Base-by-base conservation (phyloP, 148 eudicot species). In the Rhododendron williamsianum region DNA sequence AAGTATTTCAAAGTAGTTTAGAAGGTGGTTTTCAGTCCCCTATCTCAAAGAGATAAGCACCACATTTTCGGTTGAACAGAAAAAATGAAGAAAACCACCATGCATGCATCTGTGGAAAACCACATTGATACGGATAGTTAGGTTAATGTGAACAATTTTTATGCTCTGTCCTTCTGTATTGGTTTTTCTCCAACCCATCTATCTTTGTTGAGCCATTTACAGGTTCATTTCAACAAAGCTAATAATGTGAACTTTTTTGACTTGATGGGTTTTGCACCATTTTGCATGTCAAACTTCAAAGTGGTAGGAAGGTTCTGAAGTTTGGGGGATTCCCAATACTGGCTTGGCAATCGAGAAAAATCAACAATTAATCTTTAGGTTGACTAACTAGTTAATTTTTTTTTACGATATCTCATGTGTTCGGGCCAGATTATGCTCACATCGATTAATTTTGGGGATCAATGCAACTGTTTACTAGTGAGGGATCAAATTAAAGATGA, bases 291-390 rank as follows among this genome's bases (percentile, higher is more conserved):
- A 18, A 69, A 25, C 74, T 27, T 30, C 18, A 3, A 27, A 72
- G 63, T 4, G 33, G 49, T 6, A 1, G 16, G 85, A 30, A 83
- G 27, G 30, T 83, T 83, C 85, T 83, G 27, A 72, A 83, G 79
- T 83, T 83, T 48, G 85, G 85, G 85, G 84, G 84, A 45, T 45
- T 83, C 6, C 76, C 84, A 83, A 46, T 46, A 69, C 6, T 43
- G 2, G 23, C 48, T 63, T 60, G 69, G 33, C 25, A 12, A 78
- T 46, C 16, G 19, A 11, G 9, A 46, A 46, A 46, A 46, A 46
- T 46, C 21, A n/a, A 13, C 51, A 45, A 21, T 77, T 11, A 43
- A 79, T 35, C 38, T 35, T 69, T 69, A 1, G 25, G 5, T 18
- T 83, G 78, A 69, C 77, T 27, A 6, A 46, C n/a, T 4, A 18